A percentile compares a stretch with the other conserved stretches of the same genome.
These are phyloP conservation scores for Sergeia podlipaevii DNA, from an alignment of 208 protist genomes.

Conservation along the genomic window DNA sequence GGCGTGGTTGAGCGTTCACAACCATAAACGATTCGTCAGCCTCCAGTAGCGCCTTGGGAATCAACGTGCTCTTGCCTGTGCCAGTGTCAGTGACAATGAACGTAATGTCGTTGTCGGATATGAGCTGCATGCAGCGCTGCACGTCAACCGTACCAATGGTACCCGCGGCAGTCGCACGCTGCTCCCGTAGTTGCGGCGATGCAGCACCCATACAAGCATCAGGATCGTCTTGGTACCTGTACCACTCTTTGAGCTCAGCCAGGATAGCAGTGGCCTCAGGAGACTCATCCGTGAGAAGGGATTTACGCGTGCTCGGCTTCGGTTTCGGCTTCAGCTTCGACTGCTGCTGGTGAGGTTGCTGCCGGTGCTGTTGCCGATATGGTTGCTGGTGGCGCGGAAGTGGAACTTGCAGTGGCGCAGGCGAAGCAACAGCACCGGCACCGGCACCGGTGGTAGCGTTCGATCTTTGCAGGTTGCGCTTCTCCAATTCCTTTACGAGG, in stretches of 20 bases:
- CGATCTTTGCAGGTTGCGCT: no score
- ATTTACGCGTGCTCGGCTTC: neutral
- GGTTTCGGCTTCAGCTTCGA: neutral
- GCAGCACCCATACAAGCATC: no score
- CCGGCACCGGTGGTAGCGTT: no score
- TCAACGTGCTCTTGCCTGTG: constrained; percentile 84
- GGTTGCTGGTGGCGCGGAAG: constrained; percentile 1
- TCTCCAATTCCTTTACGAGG: no score
- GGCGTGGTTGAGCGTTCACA: constrained; percentile 74
- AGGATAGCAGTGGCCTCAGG: constrained; percentile 15
- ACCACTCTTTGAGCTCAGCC: constrained; percentile 46
- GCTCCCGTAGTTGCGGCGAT: constrained; percentile 27
- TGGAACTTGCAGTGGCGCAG: no score
- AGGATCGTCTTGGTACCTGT: constrained; percentile 49
- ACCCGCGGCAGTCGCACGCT: constrained; percentile 22
- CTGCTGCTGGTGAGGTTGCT: constrained; percentile 14
- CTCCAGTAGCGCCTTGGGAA: constrained; percentile 75
- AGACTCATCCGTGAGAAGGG: neutral
- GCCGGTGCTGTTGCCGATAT: constrained; percentile 8
- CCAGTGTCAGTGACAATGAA: constrained; percentile 86
- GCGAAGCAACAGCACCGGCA: no score
- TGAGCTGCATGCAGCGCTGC: constrained; percentile 41
- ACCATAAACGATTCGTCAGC: constrained; percentile 29
- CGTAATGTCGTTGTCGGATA: constrained; percentile 74
- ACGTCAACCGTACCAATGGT: constrained; percentile 58